phyloP scores from a whole-genome alignment of 2,329 filamentous ascomycete species.

The Penicillium sp. region DNA sequence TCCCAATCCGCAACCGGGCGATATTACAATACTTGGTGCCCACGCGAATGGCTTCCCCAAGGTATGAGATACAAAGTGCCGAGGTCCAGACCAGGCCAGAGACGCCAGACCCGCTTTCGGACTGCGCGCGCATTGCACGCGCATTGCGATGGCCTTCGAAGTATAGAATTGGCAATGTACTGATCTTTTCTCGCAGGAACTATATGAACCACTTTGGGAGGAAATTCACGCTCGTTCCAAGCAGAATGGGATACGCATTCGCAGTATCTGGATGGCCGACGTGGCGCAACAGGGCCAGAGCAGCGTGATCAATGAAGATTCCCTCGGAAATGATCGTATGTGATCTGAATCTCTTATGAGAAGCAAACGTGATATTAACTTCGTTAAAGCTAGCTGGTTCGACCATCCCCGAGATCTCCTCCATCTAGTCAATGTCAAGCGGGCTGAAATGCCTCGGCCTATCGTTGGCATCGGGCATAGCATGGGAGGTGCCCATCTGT shows the following conservation, averaged over 20 bases:
- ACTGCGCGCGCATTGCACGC: not conserved
- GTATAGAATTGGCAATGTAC: not conserved
- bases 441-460: slow-evolving; percentile 73
- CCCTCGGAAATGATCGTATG: slow-evolving; percentile 80
- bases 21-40: slow-evolving; percentile 79
- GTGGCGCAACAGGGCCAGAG: slow-evolving; percentile 81
- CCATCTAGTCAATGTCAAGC: slow-evolving; percentile 81
- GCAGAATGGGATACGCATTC: slow-evolving; percentile 64
- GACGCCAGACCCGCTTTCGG: not conserved
- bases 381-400: slow-evolving; percentile 68
- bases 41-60: slow-evolving; percentile 95
- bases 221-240: slow-evolving; percentile 65
- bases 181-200: slow-evolving; percentile 56
- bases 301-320: slow-evolving; percentile 70
- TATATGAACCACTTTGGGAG: slow-evolving; percentile 91
- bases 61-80: slow-evolving; percentile 45
- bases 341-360: slow-evolving; percentile 7
- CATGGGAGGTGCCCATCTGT: slow-evolving; percentile 74
- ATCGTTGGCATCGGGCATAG: slow-evolving; percentile 85
- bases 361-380: slow-evolving; percentile 15
- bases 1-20: slow-evolving; percentile 64
- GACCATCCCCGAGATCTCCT: slow-evolving; percentile 83
- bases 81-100: not conserved
- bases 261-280: slow-evolving; percentile 86
- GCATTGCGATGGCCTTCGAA: not conserved